Evolutionary conservation across 1,284 basidiomycete genomes (phyloP).

Genomic region (Puccinia horiana): DNA sequence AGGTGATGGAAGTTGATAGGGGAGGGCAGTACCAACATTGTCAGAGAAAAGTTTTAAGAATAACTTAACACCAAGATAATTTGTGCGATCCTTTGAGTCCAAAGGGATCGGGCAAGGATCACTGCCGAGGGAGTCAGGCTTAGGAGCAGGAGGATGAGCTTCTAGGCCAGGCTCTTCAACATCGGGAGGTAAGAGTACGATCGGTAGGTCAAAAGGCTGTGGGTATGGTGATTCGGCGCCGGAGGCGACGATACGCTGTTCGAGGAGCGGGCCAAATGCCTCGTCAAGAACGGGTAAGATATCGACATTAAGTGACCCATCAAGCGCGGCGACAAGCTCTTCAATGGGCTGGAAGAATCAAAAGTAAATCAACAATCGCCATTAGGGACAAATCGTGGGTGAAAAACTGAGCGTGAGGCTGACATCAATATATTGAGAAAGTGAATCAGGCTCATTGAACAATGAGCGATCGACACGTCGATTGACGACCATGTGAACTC

Average conservation of each 20-base stretch:
- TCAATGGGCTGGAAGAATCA: slow-evolving; percentile 33
- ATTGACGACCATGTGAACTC: slow-evolving; percentile 39
- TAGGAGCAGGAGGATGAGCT: slow-evolving; percentile 63
- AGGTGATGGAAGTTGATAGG: neutral
- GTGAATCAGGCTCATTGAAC: slow-evolving; percentile 36
- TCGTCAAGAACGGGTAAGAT: slow-evolving; percentile 65
- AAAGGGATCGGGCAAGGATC: slow-evolving; percentile 69
- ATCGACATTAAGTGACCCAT: slow-evolving; percentile 64
- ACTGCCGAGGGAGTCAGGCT: slow-evolving; percentile 69
- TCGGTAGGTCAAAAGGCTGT: slow-evolving; percentile 70
- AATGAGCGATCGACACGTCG: slow-evolving; percentile 41
- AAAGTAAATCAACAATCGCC: neutral
- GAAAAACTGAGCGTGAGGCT: slow-evolving; percentile 10
- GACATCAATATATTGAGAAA: slow-evolving; percentile 46
- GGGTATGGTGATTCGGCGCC: slow-evolving; percentile 62
- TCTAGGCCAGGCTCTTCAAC: slow-evolving; percentile 74
- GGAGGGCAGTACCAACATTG: slow-evolving; percentile 64
- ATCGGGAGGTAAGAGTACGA: slow-evolving; percentile 82
- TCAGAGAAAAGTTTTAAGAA: slow-evolving; percentile 72
- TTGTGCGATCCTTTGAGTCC: slow-evolving; percentile 45
- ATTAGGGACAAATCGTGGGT: neutral
- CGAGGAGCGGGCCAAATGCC: slow-evolving; percentile 65
- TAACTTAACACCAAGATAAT: slow-evolving; percentile 46
- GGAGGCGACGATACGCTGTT: slow-evolving; percentile 63
- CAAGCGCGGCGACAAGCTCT: slow-evolving; percentile 46